phyloP scores from a whole-genome alignment of 768 basidiomycete species.

The Leccinum sublutescens region DNA sequence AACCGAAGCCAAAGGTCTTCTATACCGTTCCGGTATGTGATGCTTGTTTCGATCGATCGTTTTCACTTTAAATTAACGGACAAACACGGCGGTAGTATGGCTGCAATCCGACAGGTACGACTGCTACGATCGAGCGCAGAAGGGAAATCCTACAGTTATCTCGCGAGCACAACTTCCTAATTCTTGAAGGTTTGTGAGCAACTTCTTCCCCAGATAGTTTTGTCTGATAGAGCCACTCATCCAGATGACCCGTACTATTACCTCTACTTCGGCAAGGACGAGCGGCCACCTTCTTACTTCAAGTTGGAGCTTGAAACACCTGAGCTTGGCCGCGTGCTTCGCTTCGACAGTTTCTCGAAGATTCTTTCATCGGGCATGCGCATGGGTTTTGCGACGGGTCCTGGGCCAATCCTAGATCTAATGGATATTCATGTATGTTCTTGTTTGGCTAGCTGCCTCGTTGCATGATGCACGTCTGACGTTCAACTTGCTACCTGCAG shows the following conservation, averaged over 20 bases:
- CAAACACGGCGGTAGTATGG: constrained; percentile 54
- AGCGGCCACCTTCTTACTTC: constrained; percentile 78
- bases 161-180: constrained; percentile 70
- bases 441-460: constrained; percentile 15
- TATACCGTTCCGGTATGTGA: constrained; percentile 74
- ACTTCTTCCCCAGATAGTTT: neutral
- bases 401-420: constrained; percentile 59
- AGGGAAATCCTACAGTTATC: constrained; percentile 71
- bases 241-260: constrained; percentile 80
- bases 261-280: constrained; percentile 66
- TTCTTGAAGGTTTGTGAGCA: constrained; percentile 68
- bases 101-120: constrained; percentile 84
- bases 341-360: constrained; percentile 91
- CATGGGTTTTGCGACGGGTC: constrained; percentile 80
- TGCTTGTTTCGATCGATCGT: constrained; percentile 8
- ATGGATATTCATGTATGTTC: constrained; percentile 68
- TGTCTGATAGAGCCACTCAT: neutral
- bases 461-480: constrained; percentile 10
- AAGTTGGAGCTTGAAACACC: constrained; percentile 66
- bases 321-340: constrained; percentile 73
- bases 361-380: constrained; percentile 74
- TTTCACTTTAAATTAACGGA: neutral
- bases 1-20: constrained; percentile 71
- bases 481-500: constrained; percentile 34
- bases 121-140: constrained; percentile 66